Conservation (phyloP, 257 asterid species). For the Haberlea rhodopensis region DNA sequence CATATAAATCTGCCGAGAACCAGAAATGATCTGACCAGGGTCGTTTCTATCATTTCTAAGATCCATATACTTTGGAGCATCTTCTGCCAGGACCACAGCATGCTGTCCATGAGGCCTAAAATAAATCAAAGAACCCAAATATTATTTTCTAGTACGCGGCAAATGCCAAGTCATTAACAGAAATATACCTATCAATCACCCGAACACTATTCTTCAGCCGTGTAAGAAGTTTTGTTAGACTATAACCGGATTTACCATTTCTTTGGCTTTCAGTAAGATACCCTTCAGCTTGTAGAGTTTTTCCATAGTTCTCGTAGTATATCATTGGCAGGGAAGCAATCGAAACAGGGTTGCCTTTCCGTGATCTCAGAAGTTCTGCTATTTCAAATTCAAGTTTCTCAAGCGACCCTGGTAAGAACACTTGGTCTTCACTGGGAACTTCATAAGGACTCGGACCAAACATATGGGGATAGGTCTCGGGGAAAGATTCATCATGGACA, state of each 20-base stretch:
- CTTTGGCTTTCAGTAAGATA: constrained; percentile 90
- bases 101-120: constrained; percentile 94
- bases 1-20: constrained; percentile 75
- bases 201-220: constrained; percentile 62
- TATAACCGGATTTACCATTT: constrained; percentile 79
- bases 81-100: constrained; percentile 71
- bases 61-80: constrained; percentile 59
- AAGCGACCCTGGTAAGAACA: constrained; percentile 55
- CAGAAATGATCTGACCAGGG: constrained; percentile 67
- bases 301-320: constrained; percentile 67
- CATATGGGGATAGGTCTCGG: constrained; percentile 35
- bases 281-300: constrained; percentile 75
- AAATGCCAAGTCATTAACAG: background rate
- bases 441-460: constrained; percentile 44
- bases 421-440: constrained; percentile 45
- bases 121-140: constrained; percentile 2
- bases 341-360: constrained; percentile 68
- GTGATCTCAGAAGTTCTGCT: constrained; percentile 61
- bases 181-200: constrained; percentile 64
- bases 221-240: constrained; percentile 83
- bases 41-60: constrained; percentile 58
- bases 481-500: constrained; percentile 48
- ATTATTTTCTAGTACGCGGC: constrained; percentile 34
- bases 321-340: constrained; percentile 83
- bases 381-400: constrained; percentile 67